Conservation (phyloP, 805 yeast genomes). For the Kluyveromyces lactis region DNA sequence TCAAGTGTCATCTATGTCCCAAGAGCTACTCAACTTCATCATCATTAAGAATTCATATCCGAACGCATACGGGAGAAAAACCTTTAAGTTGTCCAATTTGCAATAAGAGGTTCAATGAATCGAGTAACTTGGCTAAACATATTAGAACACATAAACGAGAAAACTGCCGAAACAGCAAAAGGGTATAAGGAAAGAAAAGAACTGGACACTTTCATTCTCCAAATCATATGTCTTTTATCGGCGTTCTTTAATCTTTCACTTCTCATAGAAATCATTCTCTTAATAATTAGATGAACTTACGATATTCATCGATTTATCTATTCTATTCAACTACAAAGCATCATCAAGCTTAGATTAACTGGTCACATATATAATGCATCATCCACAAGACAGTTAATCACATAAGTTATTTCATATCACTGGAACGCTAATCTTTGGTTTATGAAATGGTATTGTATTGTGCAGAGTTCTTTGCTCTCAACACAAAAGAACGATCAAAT, state of each 20-base stretch:
- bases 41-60: slow-evolving; percentile 70
- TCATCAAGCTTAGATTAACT: too few relatives aligned
- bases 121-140: slow-evolving; percentile 83
- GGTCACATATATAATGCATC: too few relatives aligned
- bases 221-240: not conserved
- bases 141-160: slow-evolving; percentile 63
- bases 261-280: too few relatives aligned
- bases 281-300: too few relatives aligned
- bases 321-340: too few relatives aligned
- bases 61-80: slow-evolving; percentile 87
- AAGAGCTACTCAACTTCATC: slow-evolving; percentile 78
- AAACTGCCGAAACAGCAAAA: not conserved
- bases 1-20: slow-evolving; percentile 59
- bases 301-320: too few relatives aligned
- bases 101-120: slow-evolving; percentile 77
- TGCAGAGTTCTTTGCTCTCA: too few relatives aligned
- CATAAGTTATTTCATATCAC: too few relatives aligned
- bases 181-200: not conserved
- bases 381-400: too few relatives aligned
- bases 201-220: not conserved
- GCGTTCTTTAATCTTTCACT: not conserved
- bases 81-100: slow-evolving; percentile 81
- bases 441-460: too few relatives aligned
- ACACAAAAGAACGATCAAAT: too few relatives aligned
- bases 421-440: too few relatives aligned